A percentile compares a stretch with the other conserved stretches of the same genome.
These are phyloP conservation scores for Rhexocercosporidium sp. DNA, from an alignment of 2,329 filamentous ascomycete genomes.

Conservation along the genomic window DNA sequence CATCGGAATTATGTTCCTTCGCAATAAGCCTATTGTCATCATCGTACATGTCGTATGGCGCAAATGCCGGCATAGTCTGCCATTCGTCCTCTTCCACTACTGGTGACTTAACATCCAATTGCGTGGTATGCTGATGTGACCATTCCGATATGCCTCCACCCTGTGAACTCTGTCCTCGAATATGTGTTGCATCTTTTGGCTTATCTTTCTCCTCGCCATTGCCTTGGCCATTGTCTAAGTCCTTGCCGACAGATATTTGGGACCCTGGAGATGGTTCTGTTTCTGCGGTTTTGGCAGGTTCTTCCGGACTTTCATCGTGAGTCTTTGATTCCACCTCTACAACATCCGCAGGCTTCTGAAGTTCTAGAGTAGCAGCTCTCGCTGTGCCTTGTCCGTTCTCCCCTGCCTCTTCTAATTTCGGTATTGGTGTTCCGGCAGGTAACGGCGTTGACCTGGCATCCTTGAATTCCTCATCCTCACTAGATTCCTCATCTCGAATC, in stretches of 20 bases:
- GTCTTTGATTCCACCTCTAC: conserved; percentile 6
- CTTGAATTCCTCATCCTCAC: conserved; percentile 49
- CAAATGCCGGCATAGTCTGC: conserved; percentile 94
- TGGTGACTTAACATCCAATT: conserved; percentile 53
- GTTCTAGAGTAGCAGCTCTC: conserved; percentile 8
- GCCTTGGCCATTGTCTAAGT: background rate
- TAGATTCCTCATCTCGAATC: conserved; percentile 37
- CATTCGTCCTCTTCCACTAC: conserved; percentile 73
- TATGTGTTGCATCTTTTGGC: conserved; percentile 26
- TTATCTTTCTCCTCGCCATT: conserved; percentile 13
- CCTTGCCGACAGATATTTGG: background rate
- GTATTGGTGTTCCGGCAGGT: conserved; percentile 27
- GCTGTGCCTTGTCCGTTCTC: conserved; percentile 4
- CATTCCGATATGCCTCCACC: conserved; percentile 69
- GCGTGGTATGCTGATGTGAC: conserved; percentile 81
- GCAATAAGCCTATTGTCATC: conserved; percentile 90
- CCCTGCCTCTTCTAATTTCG: conserved; percentile 24
- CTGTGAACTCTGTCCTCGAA: conserved; percentile 31
- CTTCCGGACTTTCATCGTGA: conserved; percentile 9
- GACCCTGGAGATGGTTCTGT: conserved; percentile 9
- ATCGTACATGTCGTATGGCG: conserved; percentile 93
- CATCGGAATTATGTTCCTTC: conserved; percentile 73
- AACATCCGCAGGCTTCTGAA: conserved; percentile 11
- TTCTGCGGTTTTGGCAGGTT: conserved; percentile 15
- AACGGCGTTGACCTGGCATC: conserved; percentile 44